Evolutionary conservation across 768 basidiomycete species (phyloP).

Genomic region (Amyloporia xantha): DNA sequence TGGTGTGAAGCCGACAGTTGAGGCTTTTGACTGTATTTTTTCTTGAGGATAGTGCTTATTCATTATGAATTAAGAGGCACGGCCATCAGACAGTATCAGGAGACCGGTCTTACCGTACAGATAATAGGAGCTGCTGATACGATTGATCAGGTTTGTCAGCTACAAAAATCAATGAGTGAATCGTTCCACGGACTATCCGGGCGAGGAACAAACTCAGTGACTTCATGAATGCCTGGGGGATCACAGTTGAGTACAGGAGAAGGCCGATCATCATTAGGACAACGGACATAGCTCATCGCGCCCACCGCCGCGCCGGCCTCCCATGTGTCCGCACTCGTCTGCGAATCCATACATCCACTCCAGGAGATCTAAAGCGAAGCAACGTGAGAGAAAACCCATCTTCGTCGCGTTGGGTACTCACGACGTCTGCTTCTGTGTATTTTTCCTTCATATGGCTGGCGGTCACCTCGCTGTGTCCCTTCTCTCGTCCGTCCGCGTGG

Average conservation of each 20-base stretch:
- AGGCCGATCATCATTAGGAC: too few species aligned
- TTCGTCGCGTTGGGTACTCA: conserved; percentile 34
- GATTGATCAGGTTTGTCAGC: conserved; percentile 49
- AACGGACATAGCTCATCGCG: conserved; percentile 73
- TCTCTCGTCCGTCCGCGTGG: conserved; percentile 24
- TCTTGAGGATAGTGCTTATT: conserved; percentile 44
- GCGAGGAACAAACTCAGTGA: conserved; percentile 42
- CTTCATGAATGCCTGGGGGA: conserved; percentile 54
- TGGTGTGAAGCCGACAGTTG: conserved; percentile 70
- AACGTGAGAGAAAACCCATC: conserved; percentile 3
- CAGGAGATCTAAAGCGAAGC: conserved; percentile 82
- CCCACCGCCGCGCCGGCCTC: conserved; percentile 68
- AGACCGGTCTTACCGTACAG: conserved; percentile 38
- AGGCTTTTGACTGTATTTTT: conserved; percentile 64
- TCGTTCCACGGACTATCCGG: too few species aligned
- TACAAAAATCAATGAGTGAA: conserved; percentile 18
- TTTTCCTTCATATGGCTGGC: conserved; percentile 25
- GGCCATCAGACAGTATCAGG: too few species aligned
- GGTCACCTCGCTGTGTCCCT: conserved; percentile 23
- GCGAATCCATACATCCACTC: conserved; percentile 80
- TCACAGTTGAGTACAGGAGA: too few species aligned
- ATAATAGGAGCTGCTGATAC: conserved; percentile 55
- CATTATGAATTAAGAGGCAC: too few species aligned
- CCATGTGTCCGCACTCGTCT: conserved; percentile 76
- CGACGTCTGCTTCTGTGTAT: conserved; percentile 81